Evolutionary conservation across 169 alveolate genomes (phyloP).

Genomic region (Babesia sp.): DNA sequence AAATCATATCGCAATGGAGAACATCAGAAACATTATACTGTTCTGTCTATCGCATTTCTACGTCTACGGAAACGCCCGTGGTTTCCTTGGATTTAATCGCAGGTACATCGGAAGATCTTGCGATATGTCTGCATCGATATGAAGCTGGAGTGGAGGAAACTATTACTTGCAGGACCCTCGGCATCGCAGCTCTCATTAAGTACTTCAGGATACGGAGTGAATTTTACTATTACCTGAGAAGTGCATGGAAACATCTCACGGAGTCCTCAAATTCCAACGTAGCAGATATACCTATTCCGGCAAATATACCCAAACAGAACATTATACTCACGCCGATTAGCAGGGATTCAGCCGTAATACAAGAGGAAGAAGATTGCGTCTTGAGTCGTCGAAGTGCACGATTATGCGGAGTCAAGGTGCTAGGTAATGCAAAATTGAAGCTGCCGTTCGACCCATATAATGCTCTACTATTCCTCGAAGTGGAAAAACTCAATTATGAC

Average conservation of each 20-base stretch:
- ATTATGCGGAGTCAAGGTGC: constrained; percentile 2
- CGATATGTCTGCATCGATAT: constrained; percentile 16
- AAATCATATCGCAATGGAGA: neutral
- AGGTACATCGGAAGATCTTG: neutral
- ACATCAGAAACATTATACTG: neutral
- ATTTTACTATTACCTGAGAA: neutral
- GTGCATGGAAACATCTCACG: neutral
- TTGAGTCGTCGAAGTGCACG: constrained; percentile 10
- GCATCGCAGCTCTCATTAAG: neutral
- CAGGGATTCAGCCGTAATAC: neutral
- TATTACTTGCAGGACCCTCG: neutral
- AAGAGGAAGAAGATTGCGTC: neutral
- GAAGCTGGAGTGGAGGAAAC: neutral
- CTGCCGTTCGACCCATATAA: constrained; percentile 17
- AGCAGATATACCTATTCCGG: neutral
- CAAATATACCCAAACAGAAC: neutral
- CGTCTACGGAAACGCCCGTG: neutral
- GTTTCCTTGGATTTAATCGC: neutral
- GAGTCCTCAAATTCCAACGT: neutral
- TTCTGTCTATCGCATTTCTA: neutral
- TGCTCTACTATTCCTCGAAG: neutral
- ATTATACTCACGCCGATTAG: neutral
- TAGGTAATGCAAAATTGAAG: constrained; percentile 4
- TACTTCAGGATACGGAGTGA: neutral
- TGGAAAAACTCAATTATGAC: neutral